Evolutionary conservation across 805 yeast genomes (phyloP), one percentile per base, ranked within the genome.

Genomic region (Priceomyces medius): DNA sequence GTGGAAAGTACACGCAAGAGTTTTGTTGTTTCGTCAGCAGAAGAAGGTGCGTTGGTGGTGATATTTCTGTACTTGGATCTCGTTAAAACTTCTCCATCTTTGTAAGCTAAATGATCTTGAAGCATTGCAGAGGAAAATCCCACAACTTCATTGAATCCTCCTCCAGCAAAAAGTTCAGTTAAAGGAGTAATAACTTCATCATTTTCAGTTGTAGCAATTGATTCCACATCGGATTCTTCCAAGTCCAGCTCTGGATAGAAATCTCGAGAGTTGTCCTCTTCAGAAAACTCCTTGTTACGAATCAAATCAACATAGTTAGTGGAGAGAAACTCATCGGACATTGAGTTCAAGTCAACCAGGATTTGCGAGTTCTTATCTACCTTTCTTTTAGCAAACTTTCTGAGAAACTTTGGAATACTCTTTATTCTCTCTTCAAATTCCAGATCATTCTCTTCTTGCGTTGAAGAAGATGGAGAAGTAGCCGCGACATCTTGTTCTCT

Each of bases 251-350:
- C 59, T 3, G 63, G 65, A 31, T 53, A 55, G 20, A 53, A 66
- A 33, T 68, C 71, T 7, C 49, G 48, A 4, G 66, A 64, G 31
- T 54, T 58, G 42, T 73, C 77, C 16, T 57, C 47, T 19, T 72
- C 77, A 13, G 73, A 61, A 3, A 67, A 49, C 29, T 46, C 51
- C 6, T 53, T 56, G n/a, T 45, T 58, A 39, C 27, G 41, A 26
- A 73, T 47, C 5, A 69, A 45, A 4, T 46, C 41, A 21, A 51
- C 45, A 41, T 63, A 63, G 18, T 58, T 50, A 0, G 48, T 44
- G 7, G 38, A 36, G 1, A 61, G n/a, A 23, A 55, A 46, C 2
- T 54, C 58, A 7, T 55, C 54, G 1, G 48, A 29, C 6, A 41
- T 41, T 2, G 41, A 47, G 32, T 58, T 56, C 23, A 55, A 45